Evolutionary conservation across 495 filamentous ascomycete genomes (phyloP), one percentile per base, ranked within the genome.

Genomic region (Xylona heveae): DNA sequence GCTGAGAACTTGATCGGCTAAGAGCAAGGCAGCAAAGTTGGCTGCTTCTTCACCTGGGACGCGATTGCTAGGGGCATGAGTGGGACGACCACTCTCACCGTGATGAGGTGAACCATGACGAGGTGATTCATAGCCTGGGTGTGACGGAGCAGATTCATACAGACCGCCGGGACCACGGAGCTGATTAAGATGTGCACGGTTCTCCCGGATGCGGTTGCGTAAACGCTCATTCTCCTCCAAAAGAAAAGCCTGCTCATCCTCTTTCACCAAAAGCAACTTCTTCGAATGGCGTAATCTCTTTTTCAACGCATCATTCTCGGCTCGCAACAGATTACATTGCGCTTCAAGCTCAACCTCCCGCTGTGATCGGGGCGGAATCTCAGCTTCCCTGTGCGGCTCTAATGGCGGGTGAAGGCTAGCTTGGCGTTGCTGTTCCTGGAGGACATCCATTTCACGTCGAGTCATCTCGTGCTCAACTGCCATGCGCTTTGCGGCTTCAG

Each of bases 391-490:
- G 39, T 24, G 50, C 48, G 15, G 49, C 42, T 30, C 29, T 4
- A 49, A 41, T 28, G 58, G 55, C 21, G 52, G 30, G n/a, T 31
- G 53, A 47, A 23, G 59, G 52, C 33, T 33, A 9, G 28, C 31
- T 24, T 60, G 62, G 37, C 55, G 48, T 39, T 68, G 59, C 12
- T 59, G 66, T 32, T 58, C 64, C 39, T 82, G 78, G 14, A 97
- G 54, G 6, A 85, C 79, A 37, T 93, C 75, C 5, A 93, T 77
- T 50, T 97, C 90, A 20, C 78, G 66, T 35, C 76, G 71, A n/a
- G 75, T 77, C 57, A 95, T 81, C 30, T 90, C 78, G 36, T 90
- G 79, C 52, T 97, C 88, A 7, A 95, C 88, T 22, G 71, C 78
- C 36, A 84, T 80, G 23, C 83, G 69, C 49, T 90, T 84, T 3